A percentile compares a stretch with the other conserved stretches of the same genome.
Conservation (phyloP, 1,284 basidiomycete genomes). For the Cerrena zonata region DNA sequence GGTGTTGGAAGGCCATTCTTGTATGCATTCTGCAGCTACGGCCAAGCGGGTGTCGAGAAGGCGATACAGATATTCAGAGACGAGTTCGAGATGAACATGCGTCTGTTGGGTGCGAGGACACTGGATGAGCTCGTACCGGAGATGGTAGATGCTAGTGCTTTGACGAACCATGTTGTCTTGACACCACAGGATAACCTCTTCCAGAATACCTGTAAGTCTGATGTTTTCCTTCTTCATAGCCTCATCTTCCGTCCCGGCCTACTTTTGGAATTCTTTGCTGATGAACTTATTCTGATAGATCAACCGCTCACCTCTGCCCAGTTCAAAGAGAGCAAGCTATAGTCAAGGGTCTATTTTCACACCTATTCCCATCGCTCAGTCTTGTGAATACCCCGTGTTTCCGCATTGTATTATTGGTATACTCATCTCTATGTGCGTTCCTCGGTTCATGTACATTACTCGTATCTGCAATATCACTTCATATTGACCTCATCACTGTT, state of each 20-base stretch:
- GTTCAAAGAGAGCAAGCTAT: conserved; percentile 23
- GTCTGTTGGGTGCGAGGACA: conserved; percentile 77
- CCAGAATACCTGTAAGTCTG: conserved; percentile 67
- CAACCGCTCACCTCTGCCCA: conserved; percentile 20
- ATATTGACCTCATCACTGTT: no score
- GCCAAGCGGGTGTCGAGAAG: conserved; percentile 73
- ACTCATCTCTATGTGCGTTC: background rate
- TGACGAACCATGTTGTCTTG: conserved; percentile 56
- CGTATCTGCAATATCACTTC: no score
- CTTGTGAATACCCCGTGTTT: no score
- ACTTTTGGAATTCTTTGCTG: background rate
- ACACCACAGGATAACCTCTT: conserved; percentile 72
- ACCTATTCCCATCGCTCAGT: no score
- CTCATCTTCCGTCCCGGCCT: no score
- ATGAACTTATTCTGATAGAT: conserved; percentile 11
- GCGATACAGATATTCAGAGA: conserved; percentile 78
- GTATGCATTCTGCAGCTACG: conserved; percentile 87
- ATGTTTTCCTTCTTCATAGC: background rate
- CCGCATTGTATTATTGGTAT: no score
- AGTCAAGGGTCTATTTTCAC: no score
- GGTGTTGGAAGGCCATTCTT: conserved; percentile 81
- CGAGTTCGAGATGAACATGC: conserved; percentile 92
- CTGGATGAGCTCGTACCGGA: conserved; percentile 74
- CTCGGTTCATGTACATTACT: background rate
- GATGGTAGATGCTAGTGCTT: conserved; percentile 81